Percentiles rank a stretch among this genome's conserved stretches.
Conservation (phyloP, 371 early-diverging fungal genomes). For the Cokeromyces recurvatus region DNA sequence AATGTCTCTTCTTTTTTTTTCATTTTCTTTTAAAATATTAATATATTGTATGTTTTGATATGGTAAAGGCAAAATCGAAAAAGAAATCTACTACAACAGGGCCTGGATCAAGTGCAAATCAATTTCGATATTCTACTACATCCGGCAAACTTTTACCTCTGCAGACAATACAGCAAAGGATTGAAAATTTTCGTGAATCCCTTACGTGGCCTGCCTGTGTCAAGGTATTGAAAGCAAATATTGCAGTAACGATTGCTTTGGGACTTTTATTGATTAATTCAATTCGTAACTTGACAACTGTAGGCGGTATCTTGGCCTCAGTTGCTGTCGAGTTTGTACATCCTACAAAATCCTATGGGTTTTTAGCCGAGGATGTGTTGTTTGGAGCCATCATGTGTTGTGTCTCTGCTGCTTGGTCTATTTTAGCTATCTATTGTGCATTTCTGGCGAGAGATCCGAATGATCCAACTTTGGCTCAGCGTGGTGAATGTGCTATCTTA, state of each 20-base stretch:
- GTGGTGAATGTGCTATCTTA: slow-evolving; percentile 23
- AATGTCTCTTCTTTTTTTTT: background rate
- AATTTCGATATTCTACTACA: slow-evolving; percentile 32
- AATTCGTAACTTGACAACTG: slow-evolving; percentile 14
- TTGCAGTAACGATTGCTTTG: slow-evolving; percentile 36
- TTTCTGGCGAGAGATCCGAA: slow-evolving; percentile 26
- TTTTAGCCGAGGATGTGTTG: slow-evolving; percentile 31
- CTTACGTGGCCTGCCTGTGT: slow-evolving; percentile 35
- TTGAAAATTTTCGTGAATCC: slow-evolving; percentile 31
- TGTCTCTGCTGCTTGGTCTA: slow-evolving; percentile 32
- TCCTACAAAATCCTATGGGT: slow-evolving; percentile 41
- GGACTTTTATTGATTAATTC: slow-evolving; percentile 27
- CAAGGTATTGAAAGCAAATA: slow-evolving; percentile 41
- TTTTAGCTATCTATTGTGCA: slow-evolving; percentile 33
- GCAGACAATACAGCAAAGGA: slow-evolving; percentile 25
- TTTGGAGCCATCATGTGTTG: slow-evolving; percentile 40
- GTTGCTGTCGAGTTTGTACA: slow-evolving; percentile 45
- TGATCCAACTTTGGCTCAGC: slow-evolving; percentile 20
- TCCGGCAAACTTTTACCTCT: slow-evolving; percentile 28
- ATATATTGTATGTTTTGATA: too few species aligned
- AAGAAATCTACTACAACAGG: background rate
- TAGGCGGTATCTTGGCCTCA: slow-evolving; percentile 26
- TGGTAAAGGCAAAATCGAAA: too few species aligned
- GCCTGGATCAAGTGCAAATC: background rate
- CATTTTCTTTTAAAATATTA: background rate